Evolutionary conservation across 2,329 filamentous ascomycete species (phyloP).

Genomic region (Fusarium keratoplasticum): DNA sequence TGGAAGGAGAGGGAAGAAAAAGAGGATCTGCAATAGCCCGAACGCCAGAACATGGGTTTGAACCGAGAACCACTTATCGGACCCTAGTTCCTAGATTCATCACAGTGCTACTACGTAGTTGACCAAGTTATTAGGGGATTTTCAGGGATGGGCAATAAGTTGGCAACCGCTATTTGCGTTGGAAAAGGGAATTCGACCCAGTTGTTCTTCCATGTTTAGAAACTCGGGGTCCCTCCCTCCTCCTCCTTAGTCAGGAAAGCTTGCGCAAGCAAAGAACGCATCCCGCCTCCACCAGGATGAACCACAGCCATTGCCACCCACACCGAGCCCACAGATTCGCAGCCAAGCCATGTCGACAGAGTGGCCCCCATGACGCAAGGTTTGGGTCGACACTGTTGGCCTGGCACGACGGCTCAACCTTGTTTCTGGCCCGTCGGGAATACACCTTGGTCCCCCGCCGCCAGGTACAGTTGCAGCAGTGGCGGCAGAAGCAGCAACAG

Average conservation of each 20-base stretch:
- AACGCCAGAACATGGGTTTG: not conserved
- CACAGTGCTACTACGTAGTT: not conserved
- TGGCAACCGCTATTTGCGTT: not conserved
- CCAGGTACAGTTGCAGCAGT: not conserved
- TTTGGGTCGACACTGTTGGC: not conserved
- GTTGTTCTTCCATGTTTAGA: conserved; percentile 1
- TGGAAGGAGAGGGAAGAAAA: not conserved
- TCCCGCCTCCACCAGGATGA: conserved; percentile 29
- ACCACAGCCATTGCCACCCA: conserved; percentile 3
- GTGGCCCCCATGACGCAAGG: conserved; percentile 25
- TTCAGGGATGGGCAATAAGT: not conserved
- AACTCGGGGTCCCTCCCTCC: not conserved
- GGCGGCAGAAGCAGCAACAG: not conserved
- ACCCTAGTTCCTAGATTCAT: not conserved
- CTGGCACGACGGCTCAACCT: not conserved
- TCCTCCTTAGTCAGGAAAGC: conserved; percentile 17
- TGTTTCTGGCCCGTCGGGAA: not conserved
- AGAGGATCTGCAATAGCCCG: not conserved
- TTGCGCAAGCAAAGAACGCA: conserved; percentile 31
- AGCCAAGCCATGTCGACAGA: not conserved
- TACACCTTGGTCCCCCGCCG: not conserved
- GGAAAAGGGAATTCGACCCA: not conserved
- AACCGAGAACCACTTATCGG: not conserved
- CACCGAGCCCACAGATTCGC: not conserved
- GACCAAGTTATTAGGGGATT: not conserved